phyloP scores from a whole-genome alignment of 805 yeast genomes.

The Saturnispora besseyi region DNA sequence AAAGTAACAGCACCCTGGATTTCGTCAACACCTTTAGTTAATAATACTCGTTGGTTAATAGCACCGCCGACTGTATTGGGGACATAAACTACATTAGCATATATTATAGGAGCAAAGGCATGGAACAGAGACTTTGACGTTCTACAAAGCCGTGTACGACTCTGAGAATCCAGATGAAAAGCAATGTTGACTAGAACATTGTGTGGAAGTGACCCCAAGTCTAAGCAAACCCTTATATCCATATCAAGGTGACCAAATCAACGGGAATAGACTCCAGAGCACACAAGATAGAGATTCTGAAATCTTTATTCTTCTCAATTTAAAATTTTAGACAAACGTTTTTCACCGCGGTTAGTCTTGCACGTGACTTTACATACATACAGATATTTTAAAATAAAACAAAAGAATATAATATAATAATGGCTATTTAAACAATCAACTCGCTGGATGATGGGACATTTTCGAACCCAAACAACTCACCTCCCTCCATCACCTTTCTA shows the following conservation, averaged over 20 bases:
- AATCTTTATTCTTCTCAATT: not conserved
- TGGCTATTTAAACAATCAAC: slow-evolving; percentile 14
- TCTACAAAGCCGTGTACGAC: not conserved
- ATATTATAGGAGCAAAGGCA: slow-evolving; percentile 11
- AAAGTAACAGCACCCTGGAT: not conserved
- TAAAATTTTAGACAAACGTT: not conserved
- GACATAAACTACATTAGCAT: slow-evolving; percentile 9
- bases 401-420: not conserved
- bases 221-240: not conserved
- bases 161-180: not conserved
- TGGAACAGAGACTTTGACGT: not conserved
- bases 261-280: not conserved
- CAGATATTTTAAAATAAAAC: not conserved
- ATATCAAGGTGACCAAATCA: not conserved
- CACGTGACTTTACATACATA: not conserved
- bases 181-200: not conserved
- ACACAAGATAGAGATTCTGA: not conserved
- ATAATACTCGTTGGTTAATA: not conserved
- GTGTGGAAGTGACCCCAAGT: not conserved
- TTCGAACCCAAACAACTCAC: slow-evolving; percentile 36
- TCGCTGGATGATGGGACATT: slow-evolving; percentile 23
- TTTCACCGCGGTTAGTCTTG: not conserved
- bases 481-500: slow-evolving; percentile 33
- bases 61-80: not conserved
- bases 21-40: not conserved